Evolutionary conservation across 83 land plant genomes (phyloP).

Genomic region (Thuja plicata): DNA sequence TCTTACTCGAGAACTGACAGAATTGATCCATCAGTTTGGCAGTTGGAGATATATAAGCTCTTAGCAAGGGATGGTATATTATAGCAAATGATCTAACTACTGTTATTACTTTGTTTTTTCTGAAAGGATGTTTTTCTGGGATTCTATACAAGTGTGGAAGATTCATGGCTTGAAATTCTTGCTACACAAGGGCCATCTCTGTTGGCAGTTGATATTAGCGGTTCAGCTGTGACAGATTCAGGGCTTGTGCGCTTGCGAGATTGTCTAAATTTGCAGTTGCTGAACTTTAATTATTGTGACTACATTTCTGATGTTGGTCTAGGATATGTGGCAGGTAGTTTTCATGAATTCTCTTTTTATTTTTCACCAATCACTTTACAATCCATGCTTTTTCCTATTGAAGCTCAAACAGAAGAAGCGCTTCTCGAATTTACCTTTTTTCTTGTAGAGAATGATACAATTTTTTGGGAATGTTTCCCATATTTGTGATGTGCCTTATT

Average conservation of each 20-base stretch:
- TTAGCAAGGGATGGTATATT: background rate
- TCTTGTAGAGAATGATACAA: background rate
- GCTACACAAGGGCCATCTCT: constrained; percentile 83
- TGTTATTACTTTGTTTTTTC: background rate
- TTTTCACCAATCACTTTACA: background rate
- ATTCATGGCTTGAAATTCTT: constrained; percentile 88
- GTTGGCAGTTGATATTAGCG: constrained; percentile 78
- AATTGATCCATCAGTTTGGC: background rate
- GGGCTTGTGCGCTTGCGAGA: constrained; percentile 56
- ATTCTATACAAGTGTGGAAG: constrained; percentile 78
- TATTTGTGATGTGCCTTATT: background rate
- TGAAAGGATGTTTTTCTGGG: constrained; percentile 84
- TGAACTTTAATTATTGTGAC: constrained; percentile 75
- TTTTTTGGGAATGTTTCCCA: background rate
- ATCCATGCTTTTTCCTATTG: background rate
- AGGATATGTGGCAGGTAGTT: constrained; percentile 56
- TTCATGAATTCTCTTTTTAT: background rate
- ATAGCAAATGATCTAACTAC: background rate
- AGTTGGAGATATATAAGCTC: background rate
- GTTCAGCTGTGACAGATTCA: constrained; percentile 75
- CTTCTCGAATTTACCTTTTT: background rate
- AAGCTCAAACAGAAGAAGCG: background rate
- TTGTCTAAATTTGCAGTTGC: constrained; percentile 70
- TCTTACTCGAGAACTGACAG: background rate
- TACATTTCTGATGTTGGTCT: constrained; percentile 78